A percentile compares a stretch with the other conserved stretches of the same genome.
These are phyloP conservation scores for Penicillium steckii DNA, from an alignment of 495 filamentous ascomycete genomes.

Conservation along the genomic window DNA sequence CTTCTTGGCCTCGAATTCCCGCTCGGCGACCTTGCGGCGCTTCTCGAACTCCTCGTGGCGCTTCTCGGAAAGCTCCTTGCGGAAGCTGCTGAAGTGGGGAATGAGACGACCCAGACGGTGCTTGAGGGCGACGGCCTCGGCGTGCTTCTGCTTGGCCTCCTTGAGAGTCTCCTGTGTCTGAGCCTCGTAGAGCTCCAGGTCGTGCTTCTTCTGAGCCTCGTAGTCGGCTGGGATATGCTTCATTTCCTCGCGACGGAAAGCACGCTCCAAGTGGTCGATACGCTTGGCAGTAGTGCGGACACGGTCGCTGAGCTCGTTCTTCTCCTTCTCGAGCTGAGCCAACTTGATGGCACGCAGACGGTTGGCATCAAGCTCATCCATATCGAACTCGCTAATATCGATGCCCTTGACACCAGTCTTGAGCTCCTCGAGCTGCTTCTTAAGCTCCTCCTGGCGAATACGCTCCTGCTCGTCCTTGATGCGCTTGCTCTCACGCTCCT, in stretches of 20 bases:
- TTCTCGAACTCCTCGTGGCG: conserved; percentile 95
- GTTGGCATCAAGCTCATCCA: conserved; percentile 83
- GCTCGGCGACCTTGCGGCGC: conserved; percentile 82
- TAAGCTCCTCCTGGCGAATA: conserved; percentile 89
- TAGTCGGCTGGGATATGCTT: conserved; percentile 90
- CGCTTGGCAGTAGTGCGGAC: conserved; percentile 90
- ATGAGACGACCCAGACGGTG: conserved; percentile 83
- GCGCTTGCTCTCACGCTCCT: conserved; percentile 83
- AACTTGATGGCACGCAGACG: conserved; percentile 92
- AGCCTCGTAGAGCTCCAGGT: conserved; percentile 76
- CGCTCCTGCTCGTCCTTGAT: conserved; percentile 86
- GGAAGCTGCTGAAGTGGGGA: conserved; percentile 76
- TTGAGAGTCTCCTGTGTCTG: conserved; percentile 71
- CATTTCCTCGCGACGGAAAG: conserved; percentile 89
- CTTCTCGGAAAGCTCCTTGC: conserved; percentile 73
- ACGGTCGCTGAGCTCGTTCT: conserved; percentile 88
- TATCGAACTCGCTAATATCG: conserved; percentile 72
- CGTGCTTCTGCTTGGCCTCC: conserved; percentile 82
- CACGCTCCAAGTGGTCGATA: conserved; percentile 96
- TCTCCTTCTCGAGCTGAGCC: conserved; percentile 93
- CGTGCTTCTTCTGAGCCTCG: conserved; percentile 75
- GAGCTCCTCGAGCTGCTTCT: conserved; percentile 93
- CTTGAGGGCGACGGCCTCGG: conserved; percentile 87
- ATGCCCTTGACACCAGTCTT: conserved; percentile 82
- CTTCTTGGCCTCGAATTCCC: conserved; percentile 86